Evolutionary conservation across 2,329 filamentous ascomycete genomes (phyloP), one percentile per base, ranked within the genome.

Genomic region (Colletotrichum musicola): DNA sequence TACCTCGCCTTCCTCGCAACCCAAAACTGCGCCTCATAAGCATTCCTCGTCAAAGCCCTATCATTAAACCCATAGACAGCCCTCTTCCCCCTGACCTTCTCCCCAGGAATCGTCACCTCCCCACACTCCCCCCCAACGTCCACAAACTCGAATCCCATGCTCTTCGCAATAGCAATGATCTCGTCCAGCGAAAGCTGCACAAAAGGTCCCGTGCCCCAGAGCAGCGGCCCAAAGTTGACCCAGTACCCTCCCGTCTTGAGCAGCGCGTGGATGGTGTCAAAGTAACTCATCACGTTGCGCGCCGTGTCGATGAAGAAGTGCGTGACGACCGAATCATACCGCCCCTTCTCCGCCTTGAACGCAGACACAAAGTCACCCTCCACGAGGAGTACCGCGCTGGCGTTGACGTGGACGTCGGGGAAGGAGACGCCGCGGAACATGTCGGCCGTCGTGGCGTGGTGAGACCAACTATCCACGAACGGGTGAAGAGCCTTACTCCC

Each of bases 261-360:
- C 0, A 86, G 72, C 0, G 74, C 74, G 57, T 84, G 78, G 50
- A 88, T 88, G 0, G 82, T 87, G 42, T 89, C 85, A 6, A 89
- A 78, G 68, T 89, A 89, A 0, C 73, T 77, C 74, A 88, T 80
- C 1, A 88, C 74, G 62, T 89, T 89, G 0, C 86, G 81, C 0
- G 87, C 87, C 0, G 87, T 89, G 72, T 89, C 87, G 71, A 89
- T 88, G 76, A 89, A 89, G 76, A 89, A 89, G 50, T 88, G 82
- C 0, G 87, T 88, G 0, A 88, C 75, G 0, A 89, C 75, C 1
- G 82, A 78, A 61, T 89, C 86, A 73, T 81, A 89, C 4, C 71
- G 58, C 0, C 73, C 72, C 0, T 70, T 57, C 7, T 71, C 57
- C 1, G 75, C 46, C 3, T 73, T 64, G 68, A 83, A 83, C 2